Percentiles rank a stretch among this genome's conserved stretches.
These are phyloP conservation scores for Trichoderma simmonsii DNA, from an alignment of 2,329 filamentous ascomycete species.

Conservation along the genomic window DNA sequence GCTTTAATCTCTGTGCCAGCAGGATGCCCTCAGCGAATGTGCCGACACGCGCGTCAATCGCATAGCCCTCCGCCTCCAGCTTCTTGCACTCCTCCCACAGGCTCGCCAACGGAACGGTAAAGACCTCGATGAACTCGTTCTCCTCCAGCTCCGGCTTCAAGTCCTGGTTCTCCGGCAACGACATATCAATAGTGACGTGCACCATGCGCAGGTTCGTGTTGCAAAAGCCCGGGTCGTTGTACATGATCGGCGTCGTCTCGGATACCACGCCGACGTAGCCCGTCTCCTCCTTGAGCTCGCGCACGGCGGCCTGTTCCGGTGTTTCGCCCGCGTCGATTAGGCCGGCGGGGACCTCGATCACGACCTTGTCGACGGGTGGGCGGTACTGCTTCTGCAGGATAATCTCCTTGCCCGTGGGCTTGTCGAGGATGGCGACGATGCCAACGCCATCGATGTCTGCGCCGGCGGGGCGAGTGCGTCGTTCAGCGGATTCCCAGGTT, in stretches of 20 bases:
- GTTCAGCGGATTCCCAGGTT: slow-evolving; percentile 70
- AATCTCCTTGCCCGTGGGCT: slow-evolving; percentile 51
- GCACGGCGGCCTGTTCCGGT: slow-evolving; percentile 57
- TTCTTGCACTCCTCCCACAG: slow-evolving; percentile 65
- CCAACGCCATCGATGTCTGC: slow-evolving; percentile 69
- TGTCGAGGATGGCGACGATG: slow-evolving; percentile 66
- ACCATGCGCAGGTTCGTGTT: slow-evolving; percentile 68
- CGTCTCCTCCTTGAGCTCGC: slow-evolving; percentile 65
- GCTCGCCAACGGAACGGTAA: slow-evolving; percentile 61
- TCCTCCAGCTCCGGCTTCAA: slow-evolving; percentile 70
- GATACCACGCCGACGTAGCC: slow-evolving; percentile 57
- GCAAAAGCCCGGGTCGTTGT: slow-evolving; percentile 64
- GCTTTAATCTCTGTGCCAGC: slow-evolving; percentile 57
- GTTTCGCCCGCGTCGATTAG: slow-evolving; percentile 61
- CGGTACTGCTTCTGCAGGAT: slow-evolving; percentile 66
- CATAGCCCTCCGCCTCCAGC: slow-evolving; percentile 68
- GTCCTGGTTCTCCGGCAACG: slow-evolving; percentile 64
- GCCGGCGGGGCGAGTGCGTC: slow-evolving; percentile 61
- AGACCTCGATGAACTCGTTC: slow-evolving; percentile 79
- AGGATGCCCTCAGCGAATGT: slow-evolving; percentile 77
- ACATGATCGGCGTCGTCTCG: slow-evolving; percentile 63
- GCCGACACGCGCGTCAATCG: slow-evolving; percentile 75
- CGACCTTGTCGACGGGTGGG: slow-evolving; percentile 56
- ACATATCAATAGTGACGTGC: slow-evolving; percentile 70
- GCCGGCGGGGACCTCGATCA: slow-evolving; percentile 64